A percentile compares a stretch with the other conserved stretches of the same genome.
Evolutionary conservation across 23 red algal genomes (phyloP).

Genomic region (Gracilaria caudata): DNA sequence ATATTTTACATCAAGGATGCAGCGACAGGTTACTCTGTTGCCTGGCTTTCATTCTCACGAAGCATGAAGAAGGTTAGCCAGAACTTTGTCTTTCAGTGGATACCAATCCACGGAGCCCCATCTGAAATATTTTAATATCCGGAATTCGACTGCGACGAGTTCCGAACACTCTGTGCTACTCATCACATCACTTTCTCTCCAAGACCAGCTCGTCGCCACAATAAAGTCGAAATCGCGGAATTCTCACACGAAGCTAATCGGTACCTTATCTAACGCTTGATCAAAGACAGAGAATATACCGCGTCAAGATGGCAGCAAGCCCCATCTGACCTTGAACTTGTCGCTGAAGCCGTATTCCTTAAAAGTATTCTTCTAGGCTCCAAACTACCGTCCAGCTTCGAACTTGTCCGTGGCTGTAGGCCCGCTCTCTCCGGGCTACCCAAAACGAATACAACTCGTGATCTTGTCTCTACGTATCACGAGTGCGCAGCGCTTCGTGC

Average conservation of each 20-base stretch:
- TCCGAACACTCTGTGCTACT: not conserved
- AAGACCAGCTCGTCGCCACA: not conserved
- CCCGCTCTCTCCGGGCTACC: not conserved
- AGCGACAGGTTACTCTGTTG: not conserved
- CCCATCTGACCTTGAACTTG: not conserved
- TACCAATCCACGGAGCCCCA: not conserved
- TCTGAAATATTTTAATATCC: not conserved
- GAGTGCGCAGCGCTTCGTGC: not conserved
- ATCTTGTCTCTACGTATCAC: not conserved
- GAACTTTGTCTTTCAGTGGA: not conserved
- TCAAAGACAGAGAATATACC: not conserved
- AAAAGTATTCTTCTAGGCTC: not conserved
- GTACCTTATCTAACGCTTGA: not conserved
- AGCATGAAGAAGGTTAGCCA: not conserved
- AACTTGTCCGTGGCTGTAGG: slow-evolving; percentile 10
- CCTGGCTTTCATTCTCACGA: not conserved
- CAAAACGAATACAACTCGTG: too few relatives aligned
- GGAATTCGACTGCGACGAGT: slow-evolving; percentile 1
- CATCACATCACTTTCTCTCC: not conserved
- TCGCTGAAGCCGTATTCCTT: not conserved
- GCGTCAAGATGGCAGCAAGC: not conserved
- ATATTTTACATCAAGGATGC: not conserved
- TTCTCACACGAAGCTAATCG: not conserved
- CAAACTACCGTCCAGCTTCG: not conserved
- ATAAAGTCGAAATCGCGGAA: not conserved